phyloP scores from a whole-genome alignment of 164 flowering plant species.

The Echeveria elegans region DNA sequence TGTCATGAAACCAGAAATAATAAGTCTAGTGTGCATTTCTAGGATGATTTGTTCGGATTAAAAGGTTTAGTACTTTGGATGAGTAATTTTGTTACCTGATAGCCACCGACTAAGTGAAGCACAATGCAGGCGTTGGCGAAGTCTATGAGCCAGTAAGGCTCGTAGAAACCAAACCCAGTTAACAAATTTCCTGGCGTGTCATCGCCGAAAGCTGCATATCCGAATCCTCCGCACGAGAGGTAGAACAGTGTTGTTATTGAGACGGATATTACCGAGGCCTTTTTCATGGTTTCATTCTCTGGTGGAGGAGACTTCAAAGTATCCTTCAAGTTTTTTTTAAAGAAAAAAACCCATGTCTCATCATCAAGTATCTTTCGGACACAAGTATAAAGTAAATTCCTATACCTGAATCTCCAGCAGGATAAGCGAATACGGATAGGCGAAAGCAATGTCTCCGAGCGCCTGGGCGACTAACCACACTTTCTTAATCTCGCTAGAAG shows the following conservation, averaged over 20 bases:
- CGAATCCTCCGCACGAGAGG: constrained; percentile 13
- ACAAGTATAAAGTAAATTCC: neutral
- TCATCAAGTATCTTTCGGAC: too few relatives aligned
- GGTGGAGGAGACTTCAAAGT: constrained; percentile 15
- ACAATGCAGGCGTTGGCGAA: constrained; percentile 16
- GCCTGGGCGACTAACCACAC: constrained; percentile 28
- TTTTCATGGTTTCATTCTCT: constrained; percentile 13
- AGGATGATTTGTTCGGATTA: too few relatives aligned
- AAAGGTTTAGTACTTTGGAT: neutral
- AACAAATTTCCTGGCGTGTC: constrained; percentile 14
- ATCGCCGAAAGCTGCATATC: constrained; percentile 15
- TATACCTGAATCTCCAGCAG: constrained; percentile 30
- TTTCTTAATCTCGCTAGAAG: constrained; percentile 19
- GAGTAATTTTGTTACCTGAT: neutral
- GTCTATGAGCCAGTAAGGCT: constrained; percentile 18
- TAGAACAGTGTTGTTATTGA: constrained; percentile 13
- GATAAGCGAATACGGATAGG: constrained; percentile 24
- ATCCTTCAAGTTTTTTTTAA: constrained; percentile 11
- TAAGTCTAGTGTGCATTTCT: too few relatives aligned
- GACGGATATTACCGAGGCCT: constrained; percentile 11
- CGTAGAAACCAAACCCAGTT: constrained; percentile 14
- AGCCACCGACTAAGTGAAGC: constrained; percentile 14
- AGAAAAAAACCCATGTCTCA: neutral
- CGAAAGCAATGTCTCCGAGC: constrained; percentile 42
- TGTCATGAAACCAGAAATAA: neutral